Base-by-base conservation (phyloP, 148 eudicot species). In the Suaeda aralocaspica region DNA sequence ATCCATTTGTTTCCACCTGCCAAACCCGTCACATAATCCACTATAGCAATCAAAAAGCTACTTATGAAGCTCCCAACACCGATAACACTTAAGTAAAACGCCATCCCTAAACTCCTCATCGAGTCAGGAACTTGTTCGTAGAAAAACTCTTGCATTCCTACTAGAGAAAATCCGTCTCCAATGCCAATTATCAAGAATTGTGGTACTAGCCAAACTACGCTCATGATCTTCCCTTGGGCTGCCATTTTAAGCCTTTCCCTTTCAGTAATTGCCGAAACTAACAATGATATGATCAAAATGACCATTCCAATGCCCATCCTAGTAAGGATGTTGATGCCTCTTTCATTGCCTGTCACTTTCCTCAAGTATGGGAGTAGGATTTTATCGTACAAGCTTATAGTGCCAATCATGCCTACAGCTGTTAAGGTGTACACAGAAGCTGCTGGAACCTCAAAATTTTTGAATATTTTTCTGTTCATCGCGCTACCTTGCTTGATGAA, bases 111-210 rank as follows among this genome's bases (percentile, higher is more conserved):
- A 39, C 93, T 84, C 64, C 86, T 81, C 93, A 88, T 88, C 0
- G 90, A 73, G 28, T 88, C 84, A 2, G 93, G 93, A 14, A 86
- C 88, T 70, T 88, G 87, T 19, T 88, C 88, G 39, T 86, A 88
- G 70, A 86, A 86, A 25, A 73, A 88, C 78, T 88, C 90, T 69
- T 88, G 90, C 77, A 88, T 59, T 0, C 93, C 93, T 1, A 88
- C 88, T 4, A 88, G 70, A 18, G 84, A 77, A 46, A 86, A 84
- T 14, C 84, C 85, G 39, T 88, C 88, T 10, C 77, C 93, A 0
- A 88, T 29, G 0, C 87, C 90, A 1, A 88, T 55, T 22, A 86
- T 71, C 30, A 84, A 42, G 67, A 65, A 84, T 14, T 86, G 93
- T 2, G 93, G 93, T 2, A 68, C 85, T 36, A 88, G 72, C 90